Evolutionary conservation across 805 yeast genomes (phyloP).

Genomic region (Komagataella mondaviorum): DNA sequence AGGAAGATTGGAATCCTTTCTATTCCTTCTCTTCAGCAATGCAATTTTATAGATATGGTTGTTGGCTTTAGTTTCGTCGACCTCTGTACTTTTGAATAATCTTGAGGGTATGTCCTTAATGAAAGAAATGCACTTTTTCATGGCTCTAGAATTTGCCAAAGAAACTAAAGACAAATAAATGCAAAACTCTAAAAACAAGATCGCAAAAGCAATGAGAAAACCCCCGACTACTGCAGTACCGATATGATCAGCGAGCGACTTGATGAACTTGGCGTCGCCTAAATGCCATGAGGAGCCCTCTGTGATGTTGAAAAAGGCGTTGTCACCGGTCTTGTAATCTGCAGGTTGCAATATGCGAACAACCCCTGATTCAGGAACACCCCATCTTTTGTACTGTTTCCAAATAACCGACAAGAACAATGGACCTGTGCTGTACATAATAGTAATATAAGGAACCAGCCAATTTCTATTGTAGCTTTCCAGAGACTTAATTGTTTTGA

Average conservation of each 20-base stretch:
- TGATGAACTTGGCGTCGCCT: constrained; percentile 73
- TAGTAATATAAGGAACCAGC: constrained; percentile 79
- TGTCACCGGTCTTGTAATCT: constrained; percentile 50
- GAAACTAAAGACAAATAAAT: constrained; percentile 21
- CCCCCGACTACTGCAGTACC: constrained; percentile 61
- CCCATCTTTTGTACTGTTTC: constrained; percentile 80
- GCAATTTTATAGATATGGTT: neutral
- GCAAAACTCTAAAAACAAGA: constrained; percentile 33
- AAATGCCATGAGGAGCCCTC: constrained; percentile 90
- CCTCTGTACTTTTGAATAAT: neutral
- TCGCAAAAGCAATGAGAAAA: constrained; percentile 35
- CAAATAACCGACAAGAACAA: constrained; percentile 74
- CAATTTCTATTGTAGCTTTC: constrained; percentile 57
- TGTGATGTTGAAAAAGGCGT: constrained; percentile 60
- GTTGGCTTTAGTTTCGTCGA: neutral
- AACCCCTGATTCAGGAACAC: constrained; percentile 48
- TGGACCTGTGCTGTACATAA: constrained; percentile 92
- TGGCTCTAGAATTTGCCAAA: neutral
- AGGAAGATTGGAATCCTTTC: constrained; percentile 46
- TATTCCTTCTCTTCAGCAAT: constrained; percentile 20
- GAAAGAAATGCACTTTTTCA: neutral
- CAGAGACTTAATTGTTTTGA: constrained; percentile 52
- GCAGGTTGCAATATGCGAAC: constrained; percentile 60
- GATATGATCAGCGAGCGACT: constrained; percentile 63
- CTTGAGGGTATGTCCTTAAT: neutral